phyloP scores from a whole-genome alignment of 192 early-diverging fungal species.

The Entophlyctis luteolus region DNA sequence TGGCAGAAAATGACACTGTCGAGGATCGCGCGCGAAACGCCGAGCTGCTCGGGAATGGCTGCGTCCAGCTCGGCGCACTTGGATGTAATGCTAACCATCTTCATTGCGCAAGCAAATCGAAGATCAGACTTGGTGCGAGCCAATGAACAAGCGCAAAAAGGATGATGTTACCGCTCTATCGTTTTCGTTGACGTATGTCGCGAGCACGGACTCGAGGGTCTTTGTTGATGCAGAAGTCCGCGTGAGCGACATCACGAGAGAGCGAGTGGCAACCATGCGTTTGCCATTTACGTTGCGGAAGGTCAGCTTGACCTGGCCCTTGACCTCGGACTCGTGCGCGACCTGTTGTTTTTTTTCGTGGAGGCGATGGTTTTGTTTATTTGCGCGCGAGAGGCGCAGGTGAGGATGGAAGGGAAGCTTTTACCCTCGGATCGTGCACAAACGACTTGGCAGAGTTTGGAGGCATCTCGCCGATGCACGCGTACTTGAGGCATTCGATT shows the following conservation, averaged over 20 bases:
- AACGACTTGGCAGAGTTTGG: slow-evolving; percentile 88
- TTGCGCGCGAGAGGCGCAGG: too few species aligned
- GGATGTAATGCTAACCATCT: slow-evolving; percentile 68
- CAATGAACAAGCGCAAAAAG: too few species aligned
- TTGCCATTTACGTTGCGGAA: slow-evolving; percentile 76
- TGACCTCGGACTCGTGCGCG: slow-evolving; percentile 71
- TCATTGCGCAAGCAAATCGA: too few species aligned
- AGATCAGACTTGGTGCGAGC: too few species aligned
- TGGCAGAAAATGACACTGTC: slow-evolving; percentile 99
- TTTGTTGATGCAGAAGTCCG: slow-evolving; percentile 55
- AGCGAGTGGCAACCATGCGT: slow-evolving; percentile 71
- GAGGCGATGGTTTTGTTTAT: too few species aligned
- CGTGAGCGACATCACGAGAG: slow-evolving; percentile 67
- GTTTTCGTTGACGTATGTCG: slow-evolving; percentile 4
- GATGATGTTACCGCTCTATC: too few species aligned
- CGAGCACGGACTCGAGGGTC: slow-evolving; percentile 73
- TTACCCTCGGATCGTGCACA: slow-evolving; percentile 88
- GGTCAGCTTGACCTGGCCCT: slow-evolving; percentile 84
- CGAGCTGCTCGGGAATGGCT: slow-evolving; percentile 78
- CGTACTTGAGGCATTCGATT: slow-evolving; percentile 95
- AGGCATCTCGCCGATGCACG: slow-evolving; percentile 85
- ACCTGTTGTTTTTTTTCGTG: too few species aligned
- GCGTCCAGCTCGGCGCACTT: slow-evolving; percentile 83
- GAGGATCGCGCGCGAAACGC: slow-evolving; percentile 84
- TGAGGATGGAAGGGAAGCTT: neutral